Conservation (phyloP, 208 protist genomes). For the Leishmania gerbilli region DNA sequence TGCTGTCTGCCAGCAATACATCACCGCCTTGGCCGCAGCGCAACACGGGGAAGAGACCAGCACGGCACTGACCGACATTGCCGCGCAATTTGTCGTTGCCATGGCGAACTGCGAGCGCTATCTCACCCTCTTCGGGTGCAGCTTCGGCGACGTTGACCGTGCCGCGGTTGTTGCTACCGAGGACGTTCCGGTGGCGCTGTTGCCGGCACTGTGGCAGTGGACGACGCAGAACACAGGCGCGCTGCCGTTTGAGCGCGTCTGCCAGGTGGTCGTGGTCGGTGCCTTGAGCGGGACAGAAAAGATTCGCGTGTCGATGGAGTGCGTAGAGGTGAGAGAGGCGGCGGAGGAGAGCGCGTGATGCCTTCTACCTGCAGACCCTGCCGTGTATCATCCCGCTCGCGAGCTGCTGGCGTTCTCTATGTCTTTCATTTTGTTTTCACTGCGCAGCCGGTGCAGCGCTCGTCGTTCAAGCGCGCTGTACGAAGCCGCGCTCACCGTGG, state of each 20-base stretch:
- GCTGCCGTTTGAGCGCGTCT: constrained; percentile 7
- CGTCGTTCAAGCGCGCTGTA: neutral
- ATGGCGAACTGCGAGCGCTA: constrained; percentile 67
- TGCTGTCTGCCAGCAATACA: neutral
- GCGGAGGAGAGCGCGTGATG: neutral
- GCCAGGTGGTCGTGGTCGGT: constrained; percentile 5
- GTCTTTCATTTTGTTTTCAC: neutral
- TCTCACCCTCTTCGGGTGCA: constrained; percentile 27
- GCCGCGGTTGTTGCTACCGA: constrained; percentile 28
- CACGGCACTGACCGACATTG: constrained; percentile 13
- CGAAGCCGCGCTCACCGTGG: neutral
- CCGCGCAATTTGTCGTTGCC: constrained; percentile 62
- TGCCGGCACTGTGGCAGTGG: constrained; percentile 50
- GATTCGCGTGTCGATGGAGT: constrained; percentile 20
- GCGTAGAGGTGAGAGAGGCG: constrained; percentile 2
- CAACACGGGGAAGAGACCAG: neutral
- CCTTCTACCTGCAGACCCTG: neutral
- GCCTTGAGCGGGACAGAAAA: constrained; percentile 10
- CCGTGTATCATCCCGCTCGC: neutral
- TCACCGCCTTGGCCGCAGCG: neutral
- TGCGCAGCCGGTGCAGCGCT: neutral
- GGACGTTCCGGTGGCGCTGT: constrained; percentile 18
- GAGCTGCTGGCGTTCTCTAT: neutral
- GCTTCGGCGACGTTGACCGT: constrained; percentile 22
- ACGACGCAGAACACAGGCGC: constrained; percentile 16